A percentile compares a stretch with the other conserved stretches of the same genome.
Conservation (phyloP, 2,329 filamentous ascomycete genomes). For the Neofusicoccum kwambonambiense region DNA sequence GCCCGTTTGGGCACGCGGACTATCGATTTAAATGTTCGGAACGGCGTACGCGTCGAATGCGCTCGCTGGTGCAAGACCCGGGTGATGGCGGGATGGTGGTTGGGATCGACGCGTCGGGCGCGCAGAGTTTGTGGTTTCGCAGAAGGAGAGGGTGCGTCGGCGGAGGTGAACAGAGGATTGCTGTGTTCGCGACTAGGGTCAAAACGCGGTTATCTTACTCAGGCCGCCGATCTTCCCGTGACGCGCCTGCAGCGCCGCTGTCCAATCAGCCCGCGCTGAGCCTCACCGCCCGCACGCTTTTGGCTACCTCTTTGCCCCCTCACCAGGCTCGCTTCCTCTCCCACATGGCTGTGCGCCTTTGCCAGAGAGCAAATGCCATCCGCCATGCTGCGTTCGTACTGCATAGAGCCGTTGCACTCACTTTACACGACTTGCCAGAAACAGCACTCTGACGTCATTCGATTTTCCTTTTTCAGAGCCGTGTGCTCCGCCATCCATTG, state of each 20-base stretch:
- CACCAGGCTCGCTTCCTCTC: constrained; percentile 15
- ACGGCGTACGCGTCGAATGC: constrained; percentile 10
- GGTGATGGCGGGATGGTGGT: constrained; percentile 11
- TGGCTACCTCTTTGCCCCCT: not conserved
- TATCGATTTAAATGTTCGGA: constrained; percentile 5
- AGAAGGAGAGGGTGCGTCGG: constrained; percentile 13
- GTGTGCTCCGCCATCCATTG: not conserved
- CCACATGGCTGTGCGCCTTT: not conserved
- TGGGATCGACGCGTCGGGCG: constrained; percentile 17
- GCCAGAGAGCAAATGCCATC: not conserved
- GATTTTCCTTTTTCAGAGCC: not conserved
- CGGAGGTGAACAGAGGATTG: constrained; percentile 13
- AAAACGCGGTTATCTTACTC: constrained; percentile 9
- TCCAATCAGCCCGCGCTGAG: not conserved
- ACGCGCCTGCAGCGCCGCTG: not conserved
- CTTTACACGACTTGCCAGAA: not conserved
- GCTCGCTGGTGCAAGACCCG: not conserved
- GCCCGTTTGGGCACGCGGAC: constrained; percentile 24
- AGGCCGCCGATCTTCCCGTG: constrained; percentile 14
- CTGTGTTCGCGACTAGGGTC: constrained; percentile 13
- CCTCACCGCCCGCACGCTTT: constrained; percentile 11
- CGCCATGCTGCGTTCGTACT: not conserved
- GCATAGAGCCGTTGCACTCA: not conserved
- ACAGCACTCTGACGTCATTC: constrained; percentile 3
- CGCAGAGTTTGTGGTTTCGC: constrained; percentile 16